Base-by-base conservation (phyloP, 129 eudicot species). In the Lactuca sativa region DNA sequence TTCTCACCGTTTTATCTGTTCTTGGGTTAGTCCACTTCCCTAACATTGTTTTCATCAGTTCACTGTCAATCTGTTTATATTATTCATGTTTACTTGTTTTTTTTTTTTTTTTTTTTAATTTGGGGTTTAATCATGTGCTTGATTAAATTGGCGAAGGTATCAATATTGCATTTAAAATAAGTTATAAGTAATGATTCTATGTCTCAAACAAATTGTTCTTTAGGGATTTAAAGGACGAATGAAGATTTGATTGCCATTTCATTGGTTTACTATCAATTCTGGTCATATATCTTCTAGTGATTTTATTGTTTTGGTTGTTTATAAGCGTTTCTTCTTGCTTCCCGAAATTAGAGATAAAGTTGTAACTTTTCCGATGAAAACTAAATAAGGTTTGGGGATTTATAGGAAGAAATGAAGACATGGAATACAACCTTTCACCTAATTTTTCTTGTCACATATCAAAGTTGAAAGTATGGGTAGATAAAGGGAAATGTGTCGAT, bases 1-100 rank as follows among this genome's bases (percentile, higher is more conserved):
- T 78, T 56, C 74, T 88, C n/a, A 85, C 92, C 54, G 77, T 71
- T 31, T 88, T 88, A 40, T 80, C 96, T 62, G 78, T 88, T 82
- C 82, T 85, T 64, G 97, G 96, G 96, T 88, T 72, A 88, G 95
- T 81, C 56, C 49, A 61, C 66, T 72, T 81, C 47, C 58, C 54
- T 13, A 15, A 58, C 15, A 4, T 9, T 7, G 6, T 47, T 62
- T 70, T 17, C 4, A 3, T 53, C 58, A 5, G 4, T 55, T 1
- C 43, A 11, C 2, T 66, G 14, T 38, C 55, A 9, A 6, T 17
- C 5, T 67, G 49, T 37, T 78, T 0, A 12, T 41, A 5, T 37
- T 61, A 12, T 56, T 48, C 40, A 17, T 34, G 59, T 6, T 49
- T 53, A 5, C 5, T 43, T 69, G 37, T 14, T 33, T 49, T 0